Evolutionary conservation across 805 yeast species (phyloP), one percentile per base, ranked within the genome.

Genomic region (Wickerhamiella hasegawae): DNA sequence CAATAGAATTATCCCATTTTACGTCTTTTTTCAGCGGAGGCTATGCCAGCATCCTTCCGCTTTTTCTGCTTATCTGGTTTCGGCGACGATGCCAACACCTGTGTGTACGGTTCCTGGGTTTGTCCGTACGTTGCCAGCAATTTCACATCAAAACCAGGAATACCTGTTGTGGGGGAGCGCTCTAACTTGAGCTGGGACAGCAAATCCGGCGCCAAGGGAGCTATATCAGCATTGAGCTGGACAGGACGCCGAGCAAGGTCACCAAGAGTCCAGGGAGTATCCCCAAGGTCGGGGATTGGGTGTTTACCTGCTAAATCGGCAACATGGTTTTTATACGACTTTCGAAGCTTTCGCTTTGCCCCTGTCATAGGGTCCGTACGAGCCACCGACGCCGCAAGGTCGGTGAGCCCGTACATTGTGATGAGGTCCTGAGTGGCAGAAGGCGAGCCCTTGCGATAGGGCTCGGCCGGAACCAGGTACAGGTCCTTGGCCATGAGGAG

Each of bases 281-380:
- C 51, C 25, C 46, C 51, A 3, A 51, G 46, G 3, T 49, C 36
- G 37, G 66, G 61, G 40, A 61, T 48, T 40, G 59, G 43, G 51
- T 63, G 54, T 54, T 62, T 44, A 45, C 71, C 96, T 0, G 94
- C 80, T 20, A 90, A 60, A 45, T 85, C 96, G 26, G 69, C 65
- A 11, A 90, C 78, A 53, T 87, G 97, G 44, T 85, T 84, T 55
- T 90, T 90, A 59, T 90, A 90, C 0, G 96, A 83, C 57, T 90
- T 90, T 47, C 98, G 68, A 37, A 90, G 67, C 58, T 90, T 90
- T 26, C 84, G 84, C 36, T 94, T 95, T 46, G 81, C 84, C 1
- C 90, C 69, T 0, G 95, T 94, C 48, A 78, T 92, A 2, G 83
- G 76, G 48, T 81, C 84, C 9, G 76, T 68, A 49, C 98, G 68